Conservation (phyloP, 75 land plant species). For the Pinus taeda region DNA sequence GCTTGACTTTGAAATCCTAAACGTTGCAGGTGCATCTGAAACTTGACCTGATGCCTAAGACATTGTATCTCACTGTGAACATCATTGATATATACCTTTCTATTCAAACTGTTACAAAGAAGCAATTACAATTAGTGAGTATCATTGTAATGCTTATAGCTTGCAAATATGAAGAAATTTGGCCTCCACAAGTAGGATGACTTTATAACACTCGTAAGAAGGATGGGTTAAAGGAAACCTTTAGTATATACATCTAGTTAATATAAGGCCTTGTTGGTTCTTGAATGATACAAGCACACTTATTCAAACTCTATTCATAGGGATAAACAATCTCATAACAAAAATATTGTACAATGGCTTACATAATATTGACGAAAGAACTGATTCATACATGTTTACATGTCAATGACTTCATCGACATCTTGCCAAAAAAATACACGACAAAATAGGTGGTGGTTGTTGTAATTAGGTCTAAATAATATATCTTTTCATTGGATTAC, state of each 20-base stretch:
- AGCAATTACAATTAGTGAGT: too few species aligned
- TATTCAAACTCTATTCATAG: conserved; percentile 69
- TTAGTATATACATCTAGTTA: conserved; percentile 41
- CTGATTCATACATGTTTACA: conserved; percentile 11
- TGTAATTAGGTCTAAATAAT: conserved; percentile 22
- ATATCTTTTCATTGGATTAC: not conserved
- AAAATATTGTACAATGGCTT: conserved; percentile 22
- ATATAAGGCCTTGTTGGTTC: conserved; percentile 58
- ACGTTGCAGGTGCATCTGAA: conserved; percentile 50
- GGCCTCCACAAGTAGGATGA: too few species aligned
- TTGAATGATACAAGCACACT: conserved; percentile 80
- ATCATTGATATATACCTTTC: too few species aligned
- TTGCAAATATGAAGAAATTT: too few species aligned
- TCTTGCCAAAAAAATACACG: conserved; percentile 68
- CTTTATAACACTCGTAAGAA: too few species aligned
- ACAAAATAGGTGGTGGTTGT: conserved; percentile 61
- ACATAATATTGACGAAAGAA: not conserved
- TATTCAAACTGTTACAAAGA: too few species aligned
- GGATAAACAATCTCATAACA: conserved; percentile 83
- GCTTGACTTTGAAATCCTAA: too few species aligned
- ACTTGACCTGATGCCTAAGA: conserved; percentile 9
- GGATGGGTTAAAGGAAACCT: conserved; percentile 43
- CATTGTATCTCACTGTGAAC: too few species aligned
- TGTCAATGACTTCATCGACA: conserved; percentile 70
- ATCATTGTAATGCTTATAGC: too few species aligned